Percentiles rank a stretch among this genome's conserved stretches.
phyloP scores from a whole-genome alignment of 108 stramenopile species.

The Discostella pseudostelligera region DNA sequence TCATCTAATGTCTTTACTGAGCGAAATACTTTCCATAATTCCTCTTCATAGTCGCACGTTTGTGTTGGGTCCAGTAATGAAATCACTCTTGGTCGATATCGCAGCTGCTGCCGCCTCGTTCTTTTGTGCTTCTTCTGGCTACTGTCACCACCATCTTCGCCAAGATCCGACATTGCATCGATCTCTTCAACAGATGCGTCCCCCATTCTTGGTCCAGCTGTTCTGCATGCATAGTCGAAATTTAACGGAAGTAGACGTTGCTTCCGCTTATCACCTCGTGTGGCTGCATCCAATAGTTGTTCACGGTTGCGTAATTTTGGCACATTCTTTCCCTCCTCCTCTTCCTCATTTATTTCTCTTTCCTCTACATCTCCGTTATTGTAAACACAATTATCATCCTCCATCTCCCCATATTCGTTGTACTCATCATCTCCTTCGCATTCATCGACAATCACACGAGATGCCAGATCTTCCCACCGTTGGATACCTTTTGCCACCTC shows the following conservation, averaged over 20 bases:
- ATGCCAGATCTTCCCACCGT: constrained; percentile 61
- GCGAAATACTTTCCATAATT: constrained; percentile 73
- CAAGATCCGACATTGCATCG: background rate
- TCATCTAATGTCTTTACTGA: constrained; percentile 53
- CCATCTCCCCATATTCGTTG: background rate
- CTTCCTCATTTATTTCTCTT: constrained; percentile 10
- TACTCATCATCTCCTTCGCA: background rate
- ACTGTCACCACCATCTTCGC: background rate
- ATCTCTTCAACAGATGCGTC: background rate
- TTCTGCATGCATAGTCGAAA: constrained; percentile 44
- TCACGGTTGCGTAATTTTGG: background rate
- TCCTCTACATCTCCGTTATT: background rate
- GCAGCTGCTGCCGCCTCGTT: background rate
- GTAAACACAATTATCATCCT: background rate
- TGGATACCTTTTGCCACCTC: constrained; percentile 30
- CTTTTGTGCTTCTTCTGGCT: background rate
- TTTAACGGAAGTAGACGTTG: constrained; percentile 32
- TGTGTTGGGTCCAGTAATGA: constrained; percentile 44
- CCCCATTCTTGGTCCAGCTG: background rate
- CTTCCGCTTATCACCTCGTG: constrained; percentile 18
- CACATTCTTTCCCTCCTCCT: background rate
- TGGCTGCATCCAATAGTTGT: constrained; percentile 14
- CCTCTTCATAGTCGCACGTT: constrained; percentile 62
- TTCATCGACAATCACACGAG: constrained; percentile 25
- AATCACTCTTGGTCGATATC: constrained; percentile 32